phyloP scores from a whole-genome alignment of 208 protist species.

The Acanthamoeba lenticulata region DNA sequence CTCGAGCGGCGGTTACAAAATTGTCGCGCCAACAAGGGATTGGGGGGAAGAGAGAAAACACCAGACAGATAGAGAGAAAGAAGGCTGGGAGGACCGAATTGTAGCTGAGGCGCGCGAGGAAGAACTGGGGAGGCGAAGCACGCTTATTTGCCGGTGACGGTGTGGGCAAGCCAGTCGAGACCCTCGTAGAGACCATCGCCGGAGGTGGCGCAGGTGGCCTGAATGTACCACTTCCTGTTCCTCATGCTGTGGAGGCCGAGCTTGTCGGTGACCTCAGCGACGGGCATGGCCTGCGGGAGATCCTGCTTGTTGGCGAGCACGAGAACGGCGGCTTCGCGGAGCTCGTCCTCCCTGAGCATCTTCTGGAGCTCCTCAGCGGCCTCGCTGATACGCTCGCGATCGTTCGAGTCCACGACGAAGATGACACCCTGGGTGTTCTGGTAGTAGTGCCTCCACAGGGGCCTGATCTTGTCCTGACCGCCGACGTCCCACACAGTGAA shows the following conservation, averaged over 20 bases:
- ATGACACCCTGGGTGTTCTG: conserved; percentile 72
- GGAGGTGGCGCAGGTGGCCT: conserved; percentile 65
- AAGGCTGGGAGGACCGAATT: neutral
- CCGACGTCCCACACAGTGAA: conserved; percentile 79
- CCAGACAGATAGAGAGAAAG: neutral
- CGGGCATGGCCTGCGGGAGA: conserved; percentile 8
- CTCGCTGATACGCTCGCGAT: conserved; percentile 62
- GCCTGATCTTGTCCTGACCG: conserved; percentile 71
- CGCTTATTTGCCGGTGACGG: conserved; percentile 43
- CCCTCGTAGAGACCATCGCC: conserved; percentile 76
- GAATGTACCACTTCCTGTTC: conserved; percentile 40
- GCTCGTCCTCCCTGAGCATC: conserved; percentile 63
- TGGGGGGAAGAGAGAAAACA: neutral
- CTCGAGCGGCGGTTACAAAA: neutral
- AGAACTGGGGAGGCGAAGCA: neutral
- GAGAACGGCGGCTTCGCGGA: conserved; percentile 79
- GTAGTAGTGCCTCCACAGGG: conserved; percentile 79
- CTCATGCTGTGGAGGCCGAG: conserved; percentile 44
- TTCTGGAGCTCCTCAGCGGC: conserved; percentile 73
- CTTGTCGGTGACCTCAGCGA: conserved; percentile 32
- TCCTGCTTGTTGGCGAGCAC: conserved; percentile 92
- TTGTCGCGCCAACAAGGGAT: neutral
- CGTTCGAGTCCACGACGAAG: conserved; percentile 75
- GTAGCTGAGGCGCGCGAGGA: neutral
- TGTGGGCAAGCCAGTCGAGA: conserved; percentile 69